These are phyloP conservation scores for Vairimorpha apis DNA, from an alignment of 371 early-diverging fungal genomes.

Conservation along the genomic window DNA sequence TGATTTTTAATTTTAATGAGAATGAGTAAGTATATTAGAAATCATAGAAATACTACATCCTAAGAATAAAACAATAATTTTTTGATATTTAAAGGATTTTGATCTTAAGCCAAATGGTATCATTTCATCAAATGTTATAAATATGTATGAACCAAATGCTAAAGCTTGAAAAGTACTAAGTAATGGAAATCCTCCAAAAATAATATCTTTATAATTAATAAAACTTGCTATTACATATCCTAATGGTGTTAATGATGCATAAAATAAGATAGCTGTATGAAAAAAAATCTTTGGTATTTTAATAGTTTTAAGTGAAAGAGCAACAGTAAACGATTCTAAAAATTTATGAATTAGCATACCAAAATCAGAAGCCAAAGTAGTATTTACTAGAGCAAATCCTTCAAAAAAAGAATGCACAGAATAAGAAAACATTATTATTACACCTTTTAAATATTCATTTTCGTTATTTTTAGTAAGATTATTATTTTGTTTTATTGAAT, in stretches of 20 bases:
- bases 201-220: background rate
- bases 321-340: conserved; percentile 62
- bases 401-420: conserved; percentile 64
- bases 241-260: conserved; percentile 61
- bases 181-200: conserved; percentile 10
- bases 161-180: conserved; percentile 44
- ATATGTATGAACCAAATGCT: conserved; percentile 59
- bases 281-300: too few relatives aligned
- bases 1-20: too few relatives aligned
- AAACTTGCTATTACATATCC: conserved; percentile 48
- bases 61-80: too few relatives aligned
- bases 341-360: conserved; percentile 62
- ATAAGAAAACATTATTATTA: conserved; percentile 58
- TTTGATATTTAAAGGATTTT: too few relatives aligned
- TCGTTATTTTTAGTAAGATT: conserved; percentile 42
- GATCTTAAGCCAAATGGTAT: too few relatives aligned
- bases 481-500: conserved; percentile 48
- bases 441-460: too few relatives aligned
- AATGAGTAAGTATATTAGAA: too few relatives aligned
- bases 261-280: conserved; percentile 32
- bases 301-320: conserved; percentile 57
- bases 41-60: too few relatives aligned
- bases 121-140: conserved; percentile 63
- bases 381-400: conserved; percentile 53
- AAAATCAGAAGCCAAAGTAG: conserved; percentile 37